Base-by-base conservation (phyloP, 371 early-diverging fungal genomes). In the Basidiobolus meristosporus region DNA sequence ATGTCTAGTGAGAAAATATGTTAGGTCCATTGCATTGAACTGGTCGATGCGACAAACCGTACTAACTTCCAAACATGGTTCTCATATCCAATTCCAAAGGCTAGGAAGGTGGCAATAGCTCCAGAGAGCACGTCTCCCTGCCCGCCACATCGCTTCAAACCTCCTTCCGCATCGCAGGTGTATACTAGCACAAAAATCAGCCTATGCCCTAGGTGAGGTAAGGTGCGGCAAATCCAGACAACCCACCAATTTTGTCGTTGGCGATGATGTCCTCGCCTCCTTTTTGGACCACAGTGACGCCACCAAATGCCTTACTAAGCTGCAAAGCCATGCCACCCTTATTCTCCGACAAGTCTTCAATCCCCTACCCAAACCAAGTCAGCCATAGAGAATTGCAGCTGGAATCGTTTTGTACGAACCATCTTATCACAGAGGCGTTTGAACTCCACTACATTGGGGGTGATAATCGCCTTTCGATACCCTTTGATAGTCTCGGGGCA, bases 61-160 rank as follows among this genome's bases (percentile, higher is more conserved):
- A 49, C 53, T 54, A 71, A 71, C 62, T 61, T 47, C 72, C 79
- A 79, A 14, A 60, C 50, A 16, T 61, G 57, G 23, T 61, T 62
- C 34, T 73, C 55, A 45, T 79, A 79, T 3, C 53, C 58, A 22
- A 67, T 62, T 15, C 74, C 75, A 92, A 92, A 96, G 0, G 84
- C 84, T 30, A 92, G 39, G 36, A 92, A 90, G 7, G 92, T 68
- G 2, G 83, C 87, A 19, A 91, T 47, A 9, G 76, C 50, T 2
- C 99, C 99, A 12, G 83, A 63, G 17, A 98, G 61, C 11, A 98
- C 62, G 56, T 98, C 99, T 11, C 99, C 99, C 56, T 95, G 98
- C 3, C 99, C 98, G 12, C 98, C 97, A 50, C 90, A 88, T n/a
- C 99, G 66, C 43, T 91, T 79, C 22, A 78, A 54, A 2, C 86